phyloP scores from a whole-genome alignment of 2,329 filamentous ascomycete species.

The Aschersonia sp. region DNA sequence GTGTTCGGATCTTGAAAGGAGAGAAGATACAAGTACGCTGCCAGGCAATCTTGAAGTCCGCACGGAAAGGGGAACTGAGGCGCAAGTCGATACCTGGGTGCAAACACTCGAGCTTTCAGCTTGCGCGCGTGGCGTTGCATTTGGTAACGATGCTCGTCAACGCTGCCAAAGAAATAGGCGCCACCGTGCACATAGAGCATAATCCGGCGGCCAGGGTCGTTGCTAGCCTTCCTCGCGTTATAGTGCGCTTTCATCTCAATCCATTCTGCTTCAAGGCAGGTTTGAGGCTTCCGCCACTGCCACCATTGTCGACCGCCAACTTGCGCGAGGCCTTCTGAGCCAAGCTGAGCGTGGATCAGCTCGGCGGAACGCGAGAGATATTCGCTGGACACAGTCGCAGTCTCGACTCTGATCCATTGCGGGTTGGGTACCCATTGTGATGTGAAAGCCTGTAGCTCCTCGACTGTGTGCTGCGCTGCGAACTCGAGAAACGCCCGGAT shows the following conservation, averaged over 20 bases:
- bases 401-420: conserved; percentile 70
- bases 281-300: conserved; percentile 64
- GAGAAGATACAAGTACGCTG: conserved; percentile 74
- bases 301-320: conserved; percentile 80
- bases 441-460: conserved; percentile 86
- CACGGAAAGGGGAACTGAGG: conserved; percentile 96
- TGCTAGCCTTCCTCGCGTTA: conserved; percentile 49
- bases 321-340: conserved; percentile 53
- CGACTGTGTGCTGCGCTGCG: conserved; percentile 77
- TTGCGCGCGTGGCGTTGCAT: conserved; percentile 92
- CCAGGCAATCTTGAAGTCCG: conserved; percentile 76
- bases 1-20: conserved; percentile 62
- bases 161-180: conserved; percentile 88
- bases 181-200: conserved; percentile 94
- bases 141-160: conserved; percentile 96
- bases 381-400: conserved; percentile 48
- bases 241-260: conserved; percentile 80
- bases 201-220: conserved; percentile 51
- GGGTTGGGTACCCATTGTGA: conserved; percentile 83
- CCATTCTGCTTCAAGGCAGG: conserved; percentile 71
- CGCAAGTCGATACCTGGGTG: conserved; percentile 72
- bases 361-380: conserved; percentile 52
- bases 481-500: conserved; percentile 76
- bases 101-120: conserved; percentile 77
- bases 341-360: conserved; percentile 59